These are phyloP conservation scores for Massariosphaeria phaeospora DNA, from an alignment of 495 filamentous ascomycete species.

Conservation along the genomic window DNA sequence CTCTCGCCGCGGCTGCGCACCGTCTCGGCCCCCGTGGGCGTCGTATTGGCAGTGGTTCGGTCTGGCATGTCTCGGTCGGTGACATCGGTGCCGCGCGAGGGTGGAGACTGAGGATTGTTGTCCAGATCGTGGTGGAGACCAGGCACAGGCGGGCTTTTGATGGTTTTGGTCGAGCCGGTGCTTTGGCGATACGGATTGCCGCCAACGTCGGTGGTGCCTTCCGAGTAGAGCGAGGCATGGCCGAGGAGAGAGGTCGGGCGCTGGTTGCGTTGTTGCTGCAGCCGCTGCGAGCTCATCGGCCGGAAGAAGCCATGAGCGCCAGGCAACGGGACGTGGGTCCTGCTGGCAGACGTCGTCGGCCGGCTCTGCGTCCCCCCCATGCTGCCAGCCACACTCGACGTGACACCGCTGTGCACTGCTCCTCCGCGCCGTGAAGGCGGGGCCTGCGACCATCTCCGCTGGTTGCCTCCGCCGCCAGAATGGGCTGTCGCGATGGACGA, in stretches of 20 bases:
- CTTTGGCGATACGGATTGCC: slow-evolving; percentile 36
- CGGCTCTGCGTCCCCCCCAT: slow-evolving; percentile 42
- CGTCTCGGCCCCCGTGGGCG: slow-evolving; percentile 63
- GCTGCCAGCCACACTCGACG: slow-evolving; percentile 35
- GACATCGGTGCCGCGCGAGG: slow-evolving; percentile 73
- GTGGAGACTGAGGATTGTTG: slow-evolving; percentile 53
- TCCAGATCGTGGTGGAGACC: slow-evolving; percentile 51
- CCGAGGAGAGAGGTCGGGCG: slow-evolving; percentile 45
- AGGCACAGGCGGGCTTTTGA: slow-evolving; percentile 18
- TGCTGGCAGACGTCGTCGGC: slow-evolving; percentile 53
- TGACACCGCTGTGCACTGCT: slow-evolving; percentile 14
- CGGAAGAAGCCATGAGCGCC: slow-evolving; percentile 88
- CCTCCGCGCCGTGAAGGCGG: slow-evolving; percentile 45
- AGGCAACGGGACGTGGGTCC: slow-evolving; percentile 86
- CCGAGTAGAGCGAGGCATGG: slow-evolving; percentile 40
- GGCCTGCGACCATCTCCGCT: slow-evolving; percentile 47
- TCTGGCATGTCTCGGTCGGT: slow-evolving; percentile 62
- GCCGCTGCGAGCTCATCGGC: slow-evolving; percentile 92
- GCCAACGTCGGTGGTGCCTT: slow-evolving; percentile 44
- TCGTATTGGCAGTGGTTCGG: slow-evolving; percentile 66
- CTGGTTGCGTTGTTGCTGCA: slow-evolving; percentile 81
- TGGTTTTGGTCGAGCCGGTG: slow-evolving; percentile 28
- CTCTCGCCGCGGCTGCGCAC: slow-evolving; percentile 66
- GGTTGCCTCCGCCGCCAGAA: slow-evolving; percentile 42
- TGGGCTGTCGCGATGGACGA: slow-evolving; percentile 38